phyloP scores from a whole-genome alignment of 257 asterid species.

The Anisodus acutangulus region DNA sequence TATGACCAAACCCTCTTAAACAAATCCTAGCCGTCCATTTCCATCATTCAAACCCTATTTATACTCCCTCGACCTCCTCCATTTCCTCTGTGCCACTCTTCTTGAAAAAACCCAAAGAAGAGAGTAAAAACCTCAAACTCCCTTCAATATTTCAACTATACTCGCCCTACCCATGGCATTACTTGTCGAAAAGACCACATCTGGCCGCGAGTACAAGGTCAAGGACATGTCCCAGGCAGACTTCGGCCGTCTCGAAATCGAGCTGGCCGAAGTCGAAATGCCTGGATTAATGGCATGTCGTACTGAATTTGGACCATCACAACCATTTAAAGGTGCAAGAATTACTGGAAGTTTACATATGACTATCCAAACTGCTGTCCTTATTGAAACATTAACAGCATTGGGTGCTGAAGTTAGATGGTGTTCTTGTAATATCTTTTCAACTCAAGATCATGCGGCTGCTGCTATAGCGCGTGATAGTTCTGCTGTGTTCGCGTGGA shows the following conservation, averaged over 20 bases:
- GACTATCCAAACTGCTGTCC: constrained; percentile 86
- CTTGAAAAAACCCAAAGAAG: not conserved
- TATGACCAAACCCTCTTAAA: not conserved
- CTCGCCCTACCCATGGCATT: constrained; percentile 58
- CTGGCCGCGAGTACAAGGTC: constrained; percentile 89
- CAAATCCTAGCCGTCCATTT: constrained; percentile 41
- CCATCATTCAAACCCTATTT: constrained; percentile 33
- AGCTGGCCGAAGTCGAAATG: constrained; percentile 90
- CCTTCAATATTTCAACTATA: not conserved
- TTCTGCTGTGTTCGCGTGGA: constrained; percentile 92
- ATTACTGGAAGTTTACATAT: constrained; percentile 86
- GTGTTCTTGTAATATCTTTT: constrained; percentile 92
- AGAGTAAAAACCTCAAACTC: not conserved
- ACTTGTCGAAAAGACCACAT: constrained; percentile 68
- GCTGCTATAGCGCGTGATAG: constrained; percentile 87
- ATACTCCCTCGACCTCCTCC: not conserved
- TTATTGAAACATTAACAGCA: constrained; percentile 77
- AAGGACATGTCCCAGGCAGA: constrained; percentile 92
- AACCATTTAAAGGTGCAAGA: constrained; percentile 77
- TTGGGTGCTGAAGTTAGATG: constrained; percentile 86
- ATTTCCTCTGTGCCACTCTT: constrained; percentile 35
- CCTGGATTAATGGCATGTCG: constrained; percentile 82
- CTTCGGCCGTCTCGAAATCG: constrained; percentile 85
- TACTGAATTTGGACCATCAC: constrained; percentile 69
- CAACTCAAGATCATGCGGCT: constrained; percentile 91